These are phyloP conservation scores for Aspergillus sp. DNA, from an alignment of 2,329 filamentous ascomycete genomes.

Conservation along the genomic window DNA sequence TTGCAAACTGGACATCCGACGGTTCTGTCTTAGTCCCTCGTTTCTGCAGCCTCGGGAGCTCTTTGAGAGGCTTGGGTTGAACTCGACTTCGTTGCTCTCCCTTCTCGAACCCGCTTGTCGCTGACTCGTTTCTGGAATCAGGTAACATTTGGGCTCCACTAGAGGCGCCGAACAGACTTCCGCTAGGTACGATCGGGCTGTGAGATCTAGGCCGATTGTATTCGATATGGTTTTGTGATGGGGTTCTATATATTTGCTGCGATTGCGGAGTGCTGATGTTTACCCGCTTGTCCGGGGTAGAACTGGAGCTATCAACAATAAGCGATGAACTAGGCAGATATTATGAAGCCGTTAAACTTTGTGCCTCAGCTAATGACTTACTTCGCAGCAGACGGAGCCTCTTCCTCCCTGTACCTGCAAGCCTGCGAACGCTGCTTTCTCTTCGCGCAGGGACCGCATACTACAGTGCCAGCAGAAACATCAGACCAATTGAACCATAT, in stretches of 20 bases:
- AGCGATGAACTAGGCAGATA: neutral
- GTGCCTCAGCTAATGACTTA: neutral
- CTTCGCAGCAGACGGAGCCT: neutral
- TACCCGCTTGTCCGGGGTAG: neutral
- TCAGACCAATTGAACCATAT: neutral
- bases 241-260: neutral
- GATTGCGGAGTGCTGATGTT: neutral
- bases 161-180: neutral
- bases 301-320: neutral
- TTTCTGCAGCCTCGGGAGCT: neutral
- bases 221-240: neutral
- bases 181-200: neutral
- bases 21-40: neutral
- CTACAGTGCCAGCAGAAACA: neutral
- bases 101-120: neutral
- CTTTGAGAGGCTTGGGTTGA: neutral
- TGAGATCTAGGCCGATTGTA: neutral
- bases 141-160: neutral
- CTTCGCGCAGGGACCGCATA: neutral
- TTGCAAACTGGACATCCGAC: neutral
- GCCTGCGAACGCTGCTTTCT: neutral
- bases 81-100: neutral
- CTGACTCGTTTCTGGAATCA: neutral
- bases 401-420: neutral
- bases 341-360: neutral